Conservation (phyloP, 1,284 basidiomycete species). For the Tilletia indica region DNA sequence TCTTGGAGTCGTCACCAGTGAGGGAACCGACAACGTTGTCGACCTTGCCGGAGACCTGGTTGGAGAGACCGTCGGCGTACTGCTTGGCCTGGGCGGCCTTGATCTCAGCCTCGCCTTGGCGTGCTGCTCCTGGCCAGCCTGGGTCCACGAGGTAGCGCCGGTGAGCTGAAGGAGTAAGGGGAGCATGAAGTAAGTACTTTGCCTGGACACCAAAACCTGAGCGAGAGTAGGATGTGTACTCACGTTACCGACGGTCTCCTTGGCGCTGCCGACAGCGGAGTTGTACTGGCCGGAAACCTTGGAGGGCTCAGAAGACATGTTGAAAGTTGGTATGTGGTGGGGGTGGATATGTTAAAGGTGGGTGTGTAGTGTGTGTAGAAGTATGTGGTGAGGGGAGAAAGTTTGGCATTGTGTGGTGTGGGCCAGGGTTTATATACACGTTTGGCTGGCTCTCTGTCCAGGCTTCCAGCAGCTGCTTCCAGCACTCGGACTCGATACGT, state of each 20-base stretch:
- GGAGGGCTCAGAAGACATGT: conserved; percentile 37
- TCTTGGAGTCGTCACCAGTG: conserved; percentile 45
- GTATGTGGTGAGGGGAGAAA: neutral
- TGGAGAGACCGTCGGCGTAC: conserved; percentile 46
- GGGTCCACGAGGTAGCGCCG: conserved; percentile 40
- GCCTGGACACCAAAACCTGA: neutral
- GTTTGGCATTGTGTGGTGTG: neutral
- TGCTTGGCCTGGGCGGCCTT: conserved; percentile 46
- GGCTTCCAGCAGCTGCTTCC: no score
- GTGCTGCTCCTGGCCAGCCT: conserved; percentile 45
- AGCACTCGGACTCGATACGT: no score
- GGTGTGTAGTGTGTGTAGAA: conserved; percentile 3
- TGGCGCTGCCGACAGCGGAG: conserved; percentile 36
- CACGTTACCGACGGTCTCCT: conserved; percentile 44
- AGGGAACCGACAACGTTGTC: conserved; percentile 41
- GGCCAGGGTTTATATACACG: neutral
- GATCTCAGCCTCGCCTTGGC: conserved; percentile 43
- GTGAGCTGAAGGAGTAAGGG: conserved; percentile 6
- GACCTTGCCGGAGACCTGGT: conserved; percentile 48
- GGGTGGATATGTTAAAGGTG: conserved; percentile 17
- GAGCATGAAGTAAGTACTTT: neutral
- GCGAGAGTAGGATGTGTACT: neutral
- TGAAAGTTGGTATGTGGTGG: conserved; percentile 22
- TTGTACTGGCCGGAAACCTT: conserved; percentile 42
- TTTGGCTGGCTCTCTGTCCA: neutral